Conservation (phyloP, 805 yeast species). For the Clavispora santaluciae region DNA sequence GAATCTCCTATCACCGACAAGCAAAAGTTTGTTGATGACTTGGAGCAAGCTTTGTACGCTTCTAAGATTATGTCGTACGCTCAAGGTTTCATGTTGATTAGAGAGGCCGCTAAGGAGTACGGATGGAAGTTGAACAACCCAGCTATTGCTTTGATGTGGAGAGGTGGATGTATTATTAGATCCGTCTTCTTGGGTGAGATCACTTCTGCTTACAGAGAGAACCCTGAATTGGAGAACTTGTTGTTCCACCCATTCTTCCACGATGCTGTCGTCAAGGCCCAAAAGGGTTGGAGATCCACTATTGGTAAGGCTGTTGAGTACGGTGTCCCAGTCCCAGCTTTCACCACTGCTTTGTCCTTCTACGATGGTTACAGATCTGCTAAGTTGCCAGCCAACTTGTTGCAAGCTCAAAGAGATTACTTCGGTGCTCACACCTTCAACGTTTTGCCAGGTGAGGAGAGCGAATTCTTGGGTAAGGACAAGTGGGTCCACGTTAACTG, state of each 20-base stretch:
- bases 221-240: conserved; percentile 92
- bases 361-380: conserved; percentile 98
- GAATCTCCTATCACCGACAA: conserved; percentile 66
- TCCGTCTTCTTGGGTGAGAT: conserved; percentile 97
- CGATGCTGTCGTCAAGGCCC: conserved; percentile 88
- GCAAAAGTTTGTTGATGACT: conserved; percentile 80
- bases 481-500: conserved; percentile 93
- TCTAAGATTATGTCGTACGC: conserved; percentile 98
- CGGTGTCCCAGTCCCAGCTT: conserved; percentile 98
- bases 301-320: conserved; percentile 69
- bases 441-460: conserved; percentile 83
- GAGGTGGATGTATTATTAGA: conserved; percentile 99
- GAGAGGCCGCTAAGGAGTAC: conserved; percentile 96
- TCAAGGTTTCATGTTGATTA: conserved; percentile 98
- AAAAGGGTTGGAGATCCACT: conserved; percentile 90
- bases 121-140: conserved; percentile 97
- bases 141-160: conserved; percentile 98
- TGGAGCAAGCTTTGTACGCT: conserved; percentile 97
- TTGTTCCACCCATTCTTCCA: conserved; percentile 94
- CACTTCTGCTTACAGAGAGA: conserved; percentile 90
- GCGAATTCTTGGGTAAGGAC: conserved; percentile 70
- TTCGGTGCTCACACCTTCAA: conserved; percentile 99
- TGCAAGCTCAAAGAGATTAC: conserved; percentile 99
- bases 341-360: conserved; percentile 94
- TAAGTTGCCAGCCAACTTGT: conserved; percentile 91